Percentiles rank a stretch among this genome's conserved stretches.
phyloP scores from a whole-genome alignment of 129 eudicot genomes.

The Dittrichia graveolens region DNA sequence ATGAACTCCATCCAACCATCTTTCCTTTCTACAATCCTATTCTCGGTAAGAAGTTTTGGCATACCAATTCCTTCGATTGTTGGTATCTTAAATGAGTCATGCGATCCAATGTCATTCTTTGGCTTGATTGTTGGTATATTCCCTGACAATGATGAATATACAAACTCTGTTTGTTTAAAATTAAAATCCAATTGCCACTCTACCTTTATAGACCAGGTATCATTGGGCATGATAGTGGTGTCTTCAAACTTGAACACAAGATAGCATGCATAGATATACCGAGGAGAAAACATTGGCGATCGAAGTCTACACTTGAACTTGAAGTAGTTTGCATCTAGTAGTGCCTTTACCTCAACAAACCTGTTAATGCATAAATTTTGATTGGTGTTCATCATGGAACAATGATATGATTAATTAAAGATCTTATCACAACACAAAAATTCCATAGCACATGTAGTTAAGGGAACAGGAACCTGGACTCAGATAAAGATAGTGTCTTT shows the following conservation, averaged over 20 bases:
- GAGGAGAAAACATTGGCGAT: background rate
- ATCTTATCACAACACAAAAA: background rate
- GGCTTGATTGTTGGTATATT: conserved; percentile 2
- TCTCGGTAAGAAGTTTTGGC: background rate
- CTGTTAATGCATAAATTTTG: background rate
- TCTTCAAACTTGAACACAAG: no score
- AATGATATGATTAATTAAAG: background rate
- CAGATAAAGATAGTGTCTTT: background rate
- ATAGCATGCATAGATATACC: background rate
- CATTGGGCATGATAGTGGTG: no score
- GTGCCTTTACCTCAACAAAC: background rate
- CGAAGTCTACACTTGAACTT: background rate
- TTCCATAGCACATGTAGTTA: background rate
- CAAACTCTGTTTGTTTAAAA: no score
- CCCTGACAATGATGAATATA: no score
- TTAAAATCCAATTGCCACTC: no score
- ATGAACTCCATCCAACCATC: conserved; percentile 2
- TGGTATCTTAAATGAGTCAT: background rate
- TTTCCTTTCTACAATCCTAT: background rate
- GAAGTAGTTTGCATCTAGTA: background rate
- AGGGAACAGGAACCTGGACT: background rate
- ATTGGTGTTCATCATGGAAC: no score
- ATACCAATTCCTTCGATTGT: background rate
- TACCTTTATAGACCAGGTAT: no score
- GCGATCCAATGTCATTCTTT: background rate